Evolutionary conservation across 2,329 filamentous ascomycete genomes (phyloP), one percentile per base, ranked within the genome.

Genomic region (Epichloe amarillans): DNA sequence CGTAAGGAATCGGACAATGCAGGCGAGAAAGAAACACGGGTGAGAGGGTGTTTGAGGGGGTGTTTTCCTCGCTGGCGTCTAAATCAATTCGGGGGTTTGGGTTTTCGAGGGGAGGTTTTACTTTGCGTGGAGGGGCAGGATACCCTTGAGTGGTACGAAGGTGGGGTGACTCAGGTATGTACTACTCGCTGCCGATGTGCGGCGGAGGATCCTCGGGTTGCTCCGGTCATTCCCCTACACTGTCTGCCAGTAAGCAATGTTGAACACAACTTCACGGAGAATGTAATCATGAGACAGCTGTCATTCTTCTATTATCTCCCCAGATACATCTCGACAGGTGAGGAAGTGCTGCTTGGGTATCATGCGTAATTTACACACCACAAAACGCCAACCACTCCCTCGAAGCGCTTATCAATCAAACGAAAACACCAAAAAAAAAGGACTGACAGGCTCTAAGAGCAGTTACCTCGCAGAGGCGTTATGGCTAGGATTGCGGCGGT

Each of bases 131-230:
- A 66, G 61, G 63, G 60, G 59, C 59, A 64, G 56, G 57, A 62
- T 59, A 58, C 56, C 50, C 54, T 55, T 47, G 50, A 55, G 52
- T 45, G 49, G 49, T 47, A 53, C 50, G 59, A 41, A 61, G 62
- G 58, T 65, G 64, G 64, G 64, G 63, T 65, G 64, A 66, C 56
- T 66, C 64, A 66, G 64, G 64, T 48, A 46, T 6, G 64, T 48
- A 46, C 2, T 23, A 26, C 52, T 49, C 41, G 41, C 41, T n/a
- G 12, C 44, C 26, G 30, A 21, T 12, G 40, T 26, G 17, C 19
- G 17, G 40, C 60, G 60, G 58, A 47, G 57, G 58, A 62, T 61
- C 59, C 53, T 62, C 59, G 58, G 59, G 44, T 26, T 54, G 19
- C 38, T 15, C 10, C 26, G 8, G 26, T 10, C 10, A 30, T 30